A percentile compares a stretch with the other conserved stretches of the same genome.
Evolutionary conservation across 257 asterid genomes (phyloP).

Genomic region (Phtheirospermum japonicum): DNA sequence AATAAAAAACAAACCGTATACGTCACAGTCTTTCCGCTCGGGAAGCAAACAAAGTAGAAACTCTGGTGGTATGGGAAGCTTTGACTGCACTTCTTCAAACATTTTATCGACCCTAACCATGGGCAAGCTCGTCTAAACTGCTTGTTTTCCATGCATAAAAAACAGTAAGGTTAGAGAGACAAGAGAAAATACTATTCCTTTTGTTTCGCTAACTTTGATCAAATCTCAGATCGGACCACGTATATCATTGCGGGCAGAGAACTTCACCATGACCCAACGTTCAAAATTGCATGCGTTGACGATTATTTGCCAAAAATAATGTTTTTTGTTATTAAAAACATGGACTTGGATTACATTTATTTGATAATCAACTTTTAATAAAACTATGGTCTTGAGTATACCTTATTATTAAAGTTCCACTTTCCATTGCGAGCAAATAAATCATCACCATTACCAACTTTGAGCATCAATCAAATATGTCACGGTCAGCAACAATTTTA

Average conservation of each 20-base stretch:
- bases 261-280: slow-evolving; percentile 42
- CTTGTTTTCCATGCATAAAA: no score
- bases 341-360: not conserved
- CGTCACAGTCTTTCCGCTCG: no score
- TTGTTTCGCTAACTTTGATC: slow-evolving; percentile 54
- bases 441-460: no score
- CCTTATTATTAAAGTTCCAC: no score
- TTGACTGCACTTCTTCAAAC: slow-evolving; percentile 62
- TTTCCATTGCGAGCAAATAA: no score
- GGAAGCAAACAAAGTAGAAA: slow-evolving; percentile 21
- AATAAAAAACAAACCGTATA: no score
- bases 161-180: not conserved
- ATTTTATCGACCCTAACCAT: slow-evolving; percentile 74
- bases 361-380: slow-evolving; percentile 9
- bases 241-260: slow-evolving; percentile 7
- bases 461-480: no score
- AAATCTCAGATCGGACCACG: slow-evolving; percentile 53
- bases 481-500: no score
- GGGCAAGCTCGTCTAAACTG: slow-evolving; percentile 68
- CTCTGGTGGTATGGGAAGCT: slow-evolving; percentile 87
- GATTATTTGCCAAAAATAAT: slow-evolving; percentile 47
- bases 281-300: slow-evolving; percentile 60
- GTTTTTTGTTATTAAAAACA: not conserved
- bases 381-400: no score
- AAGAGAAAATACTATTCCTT: slow-evolving; percentile 36